These are phyloP conservation scores for Colletotrichum sp. DNA, from an alignment of 2,329 filamentous ascomycete genomes.

Conservation along the genomic window DNA sequence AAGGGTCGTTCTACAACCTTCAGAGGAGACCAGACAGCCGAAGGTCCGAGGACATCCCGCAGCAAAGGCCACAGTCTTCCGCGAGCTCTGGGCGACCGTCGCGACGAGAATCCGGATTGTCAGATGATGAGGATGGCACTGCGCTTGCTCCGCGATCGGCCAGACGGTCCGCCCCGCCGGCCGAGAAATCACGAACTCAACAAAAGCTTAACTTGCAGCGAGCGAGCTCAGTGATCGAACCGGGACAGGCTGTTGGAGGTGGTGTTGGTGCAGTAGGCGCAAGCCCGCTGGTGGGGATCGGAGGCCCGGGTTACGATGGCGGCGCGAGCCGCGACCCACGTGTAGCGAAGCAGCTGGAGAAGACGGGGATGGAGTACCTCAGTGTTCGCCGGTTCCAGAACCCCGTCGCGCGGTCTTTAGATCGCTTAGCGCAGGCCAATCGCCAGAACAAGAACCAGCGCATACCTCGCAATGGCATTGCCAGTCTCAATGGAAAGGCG, in stretches of 20 bases:
- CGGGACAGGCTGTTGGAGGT: slow-evolving; percentile 50
- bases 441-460: slow-evolving; percentile 54
- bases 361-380: slow-evolving; percentile 75
- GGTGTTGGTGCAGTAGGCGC: slow-evolving; percentile 44
- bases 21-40: slow-evolving; percentile 30
- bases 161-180: slow-evolving; percentile 44
- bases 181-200: slow-evolving; percentile 70
- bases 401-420: slow-evolving; percentile 68
- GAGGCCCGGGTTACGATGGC: slow-evolving; percentile 60
- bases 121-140: slow-evolving; percentile 43
- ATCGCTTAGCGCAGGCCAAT: slow-evolving; percentile 34
- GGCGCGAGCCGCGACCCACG: slow-evolving; percentile 61
- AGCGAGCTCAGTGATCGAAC: slow-evolving; percentile 74
- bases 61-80: slow-evolving; percentile 46
- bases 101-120: neutral
- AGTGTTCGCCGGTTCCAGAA: slow-evolving; percentile 76
- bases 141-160: slow-evolving; percentile 51
- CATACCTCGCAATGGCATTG: slow-evolving; percentile 48
- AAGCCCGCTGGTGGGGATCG: slow-evolving; percentile 56
- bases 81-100: slow-evolving; percentile 34
- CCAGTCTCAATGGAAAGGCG: slow-evolving; percentile 41
- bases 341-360: slow-evolving; percentile 68
- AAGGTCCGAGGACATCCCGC: slow-evolving; percentile 34
- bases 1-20: slow-evolving; percentile 57
- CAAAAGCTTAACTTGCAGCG: slow-evolving; percentile 79